Conservation (phyloP, 1,284 basidiomycete genomes). For the Tilletia setariae region DNA sequence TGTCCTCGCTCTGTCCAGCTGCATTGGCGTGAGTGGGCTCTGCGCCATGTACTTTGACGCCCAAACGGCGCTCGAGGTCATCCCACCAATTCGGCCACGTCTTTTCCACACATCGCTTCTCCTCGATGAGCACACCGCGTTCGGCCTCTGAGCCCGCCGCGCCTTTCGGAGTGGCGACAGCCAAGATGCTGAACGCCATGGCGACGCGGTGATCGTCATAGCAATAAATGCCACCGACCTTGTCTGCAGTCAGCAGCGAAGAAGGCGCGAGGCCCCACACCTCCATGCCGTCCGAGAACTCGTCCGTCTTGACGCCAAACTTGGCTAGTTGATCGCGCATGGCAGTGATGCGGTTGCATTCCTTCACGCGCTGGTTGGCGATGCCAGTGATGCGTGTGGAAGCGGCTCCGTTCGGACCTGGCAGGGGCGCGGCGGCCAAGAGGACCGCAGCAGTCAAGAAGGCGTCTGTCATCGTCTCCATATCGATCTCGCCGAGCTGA, state of each 20-base stretch:
- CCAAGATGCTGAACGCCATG: conserved; percentile 93
- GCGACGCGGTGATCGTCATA: conserved; percentile 98
- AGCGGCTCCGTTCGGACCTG: conserved; percentile 46
- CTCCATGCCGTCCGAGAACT: conserved; percentile 89
- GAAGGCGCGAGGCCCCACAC: conserved; percentile 73
- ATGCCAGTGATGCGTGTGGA: conserved; percentile 84
- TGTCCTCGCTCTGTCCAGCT: neutral
- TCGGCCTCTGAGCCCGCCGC: conserved; percentile 16
- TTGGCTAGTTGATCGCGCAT: conserved; percentile 96
- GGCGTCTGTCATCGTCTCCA: conserved; percentile 99
- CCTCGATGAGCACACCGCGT: conserved; percentile 74
- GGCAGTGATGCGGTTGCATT: conserved; percentile 92
- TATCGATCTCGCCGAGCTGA: conserved; percentile 83
- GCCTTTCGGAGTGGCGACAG: conserved; percentile 63
- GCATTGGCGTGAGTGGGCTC: conserved; percentile 33
- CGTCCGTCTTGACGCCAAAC: conserved; percentile 87
- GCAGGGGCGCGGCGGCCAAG: conserved; percentile 66
- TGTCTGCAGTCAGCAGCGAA: conserved; percentile 44
- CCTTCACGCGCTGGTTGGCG: conserved; percentile 96
- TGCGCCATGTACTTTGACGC: conserved; percentile 78
- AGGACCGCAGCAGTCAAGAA: conserved; percentile 92
- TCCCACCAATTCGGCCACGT: conserved; percentile 99
- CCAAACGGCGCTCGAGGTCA: conserved; percentile 92
- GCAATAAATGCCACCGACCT: conserved; percentile 74
- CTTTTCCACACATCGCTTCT: conserved; percentile 98